These are phyloP conservation scores for Chloromonas sp. DNA, from an alignment of 163 green algal genomes.

Conservation along the genomic window DNA sequence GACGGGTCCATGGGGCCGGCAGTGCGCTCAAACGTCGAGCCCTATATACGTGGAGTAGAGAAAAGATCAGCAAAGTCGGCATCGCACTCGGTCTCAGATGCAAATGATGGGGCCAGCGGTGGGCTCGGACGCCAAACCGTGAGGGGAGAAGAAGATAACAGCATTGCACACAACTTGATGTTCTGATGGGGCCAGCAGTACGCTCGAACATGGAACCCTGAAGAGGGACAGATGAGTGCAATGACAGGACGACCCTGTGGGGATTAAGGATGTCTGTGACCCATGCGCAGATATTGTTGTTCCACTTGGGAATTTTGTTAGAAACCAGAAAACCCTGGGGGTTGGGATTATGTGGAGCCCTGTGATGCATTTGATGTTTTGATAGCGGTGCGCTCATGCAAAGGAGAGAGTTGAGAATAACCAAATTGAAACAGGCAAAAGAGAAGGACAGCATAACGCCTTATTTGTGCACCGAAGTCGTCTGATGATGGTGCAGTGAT, in stretches of 20 bases:
- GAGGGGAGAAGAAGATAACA: background rate
- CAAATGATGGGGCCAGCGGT: background rate
- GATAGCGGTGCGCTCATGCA: background rate
- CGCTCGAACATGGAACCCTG: background rate
- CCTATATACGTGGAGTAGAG: background rate
- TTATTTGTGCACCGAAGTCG: no score
- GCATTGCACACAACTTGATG: background rate
- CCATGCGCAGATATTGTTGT: background rate
- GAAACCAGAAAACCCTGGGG: no score
- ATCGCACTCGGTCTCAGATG: background rate
- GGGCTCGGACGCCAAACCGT: background rate
- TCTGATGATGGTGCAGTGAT: no score
- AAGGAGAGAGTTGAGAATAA: background rate
- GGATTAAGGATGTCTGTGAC: background rate
- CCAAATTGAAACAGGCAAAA: background rate
- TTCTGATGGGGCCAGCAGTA: background rate
- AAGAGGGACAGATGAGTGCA: background rate
- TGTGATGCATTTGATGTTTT: background rate
- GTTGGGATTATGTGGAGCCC: background rate
- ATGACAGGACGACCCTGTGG: background rate
- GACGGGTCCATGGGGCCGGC: slow-evolving; percentile 8
- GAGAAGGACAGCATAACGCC: background rate
- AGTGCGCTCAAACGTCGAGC: slow-evolving; percentile 25
- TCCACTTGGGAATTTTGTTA: background rate
- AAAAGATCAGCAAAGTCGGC: background rate